phyloP scores from a whole-genome alignment of 1,284 basidiomycete species.

The Ustilago cynodontis region DNA sequence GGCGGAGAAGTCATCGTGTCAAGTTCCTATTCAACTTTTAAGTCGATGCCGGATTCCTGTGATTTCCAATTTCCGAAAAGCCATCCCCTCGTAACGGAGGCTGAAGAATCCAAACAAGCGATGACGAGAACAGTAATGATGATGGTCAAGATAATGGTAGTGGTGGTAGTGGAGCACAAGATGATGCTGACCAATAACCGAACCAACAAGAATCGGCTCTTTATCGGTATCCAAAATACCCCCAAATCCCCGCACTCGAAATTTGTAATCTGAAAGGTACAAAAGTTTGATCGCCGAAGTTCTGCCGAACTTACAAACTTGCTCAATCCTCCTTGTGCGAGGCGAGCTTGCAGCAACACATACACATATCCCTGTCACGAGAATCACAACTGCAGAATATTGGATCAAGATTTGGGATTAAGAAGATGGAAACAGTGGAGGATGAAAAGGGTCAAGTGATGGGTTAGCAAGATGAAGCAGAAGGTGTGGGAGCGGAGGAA shows the following conservation, averaged over 20 bases:
- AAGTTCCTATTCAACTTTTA: no score
- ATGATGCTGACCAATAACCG: no score
- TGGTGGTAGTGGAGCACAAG: no score
- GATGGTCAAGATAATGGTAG: no score
- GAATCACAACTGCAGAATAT: no score
- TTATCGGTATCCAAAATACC: neutral
- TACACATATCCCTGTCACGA: no score
- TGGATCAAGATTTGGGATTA: neutral
- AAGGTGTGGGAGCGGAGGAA: neutral
- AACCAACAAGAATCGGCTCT: neutral
- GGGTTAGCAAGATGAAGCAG: neutral
- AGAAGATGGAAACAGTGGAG: neutral
- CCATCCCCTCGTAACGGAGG: no score
- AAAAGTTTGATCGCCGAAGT: constrained; percentile 7
- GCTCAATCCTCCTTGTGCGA: neutral
- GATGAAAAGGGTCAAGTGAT: neutral
- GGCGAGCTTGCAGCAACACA: no score
- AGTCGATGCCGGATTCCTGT: no score
- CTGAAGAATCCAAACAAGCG: no score
- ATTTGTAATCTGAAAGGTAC: neutral
- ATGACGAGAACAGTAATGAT: no score
- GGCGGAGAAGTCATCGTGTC: neutral
- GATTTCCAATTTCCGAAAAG: no score
- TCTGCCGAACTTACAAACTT: constrained; percentile 1
- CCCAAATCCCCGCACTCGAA: neutral